Conservation (phyloP, 2,329 filamentous ascomycete species). For the Penicillium sp. region DNA sequence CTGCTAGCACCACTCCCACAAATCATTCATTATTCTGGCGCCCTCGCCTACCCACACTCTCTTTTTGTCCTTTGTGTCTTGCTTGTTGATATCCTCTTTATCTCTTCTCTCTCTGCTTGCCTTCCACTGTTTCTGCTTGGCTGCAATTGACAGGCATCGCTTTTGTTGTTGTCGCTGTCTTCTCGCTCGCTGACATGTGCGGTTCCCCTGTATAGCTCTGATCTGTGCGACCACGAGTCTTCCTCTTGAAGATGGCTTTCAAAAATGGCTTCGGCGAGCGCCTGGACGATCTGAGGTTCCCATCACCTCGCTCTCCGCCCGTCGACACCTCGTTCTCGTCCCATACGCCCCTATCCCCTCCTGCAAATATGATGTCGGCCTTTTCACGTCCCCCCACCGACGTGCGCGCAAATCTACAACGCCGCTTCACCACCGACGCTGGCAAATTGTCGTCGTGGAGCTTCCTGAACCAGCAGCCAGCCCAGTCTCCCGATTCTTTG, state of each 20-base stretch:
- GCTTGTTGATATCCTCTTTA: background rate
- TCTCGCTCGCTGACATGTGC: slow-evolving; percentile 8
- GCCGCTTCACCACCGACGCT: slow-evolving; percentile 91
- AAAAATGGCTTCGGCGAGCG: slow-evolving; percentile 59
- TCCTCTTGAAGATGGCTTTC: slow-evolving; percentile 55
- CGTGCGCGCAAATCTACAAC: slow-evolving; percentile 71
- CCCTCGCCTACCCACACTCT: slow-evolving; percentile 4
- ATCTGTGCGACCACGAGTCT: slow-evolving; percentile 9
- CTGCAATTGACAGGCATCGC: background rate
- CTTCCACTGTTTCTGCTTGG: background rate
- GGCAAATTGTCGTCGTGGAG: slow-evolving; percentile 73
- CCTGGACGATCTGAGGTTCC: slow-evolving; percentile 78
- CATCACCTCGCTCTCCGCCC: slow-evolving; percentile 70
- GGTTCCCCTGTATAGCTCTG: slow-evolving; percentile 7
- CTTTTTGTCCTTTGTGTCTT: background rate
- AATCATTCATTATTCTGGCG: background rate
- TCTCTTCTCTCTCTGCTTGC: background rate
- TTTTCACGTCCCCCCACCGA: slow-evolving; percentile 59
- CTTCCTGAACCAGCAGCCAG: slow-evolving; percentile 56
- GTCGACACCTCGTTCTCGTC: slow-evolving; percentile 72
- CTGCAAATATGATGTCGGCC: slow-evolving; percentile 60
- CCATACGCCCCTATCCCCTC: slow-evolving; percentile 70
- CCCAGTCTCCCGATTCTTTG: slow-evolving; percentile 51
- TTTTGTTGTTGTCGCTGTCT: background rate
- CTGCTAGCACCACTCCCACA: background rate